phyloP scores from a whole-genome alignment of 2,329 filamentous ascomycete genomes.

The Ciborinia camelliae region DNA sequence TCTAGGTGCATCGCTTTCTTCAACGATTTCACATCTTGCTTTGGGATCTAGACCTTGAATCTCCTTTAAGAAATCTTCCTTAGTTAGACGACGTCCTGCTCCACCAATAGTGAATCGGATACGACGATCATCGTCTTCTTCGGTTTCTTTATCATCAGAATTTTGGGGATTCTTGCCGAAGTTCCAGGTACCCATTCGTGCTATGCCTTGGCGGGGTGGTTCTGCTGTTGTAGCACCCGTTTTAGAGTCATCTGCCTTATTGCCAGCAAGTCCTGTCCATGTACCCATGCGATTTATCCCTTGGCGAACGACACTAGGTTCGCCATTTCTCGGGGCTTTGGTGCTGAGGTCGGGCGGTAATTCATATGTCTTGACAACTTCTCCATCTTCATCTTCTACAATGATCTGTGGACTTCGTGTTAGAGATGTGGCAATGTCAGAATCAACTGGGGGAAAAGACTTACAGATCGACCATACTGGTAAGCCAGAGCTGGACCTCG shows the following conservation, averaged over 20 bases:
- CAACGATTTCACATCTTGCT: conserved; percentile 42
- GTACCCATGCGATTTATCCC: conserved; percentile 31
- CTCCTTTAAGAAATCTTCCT: conserved; percentile 73
- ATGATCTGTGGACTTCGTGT: conserved; percentile 58
- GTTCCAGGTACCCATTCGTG: conserved; percentile 34
- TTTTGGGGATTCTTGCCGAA: conserved; percentile 26
- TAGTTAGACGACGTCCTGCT: conserved; percentile 71
- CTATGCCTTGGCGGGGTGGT: conserved; percentile 30
- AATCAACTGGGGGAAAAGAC: conserved; percentile 30
- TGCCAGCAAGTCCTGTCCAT: conserved; percentile 30
- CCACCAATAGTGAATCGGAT: conserved; percentile 75
- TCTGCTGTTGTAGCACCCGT: neutral
- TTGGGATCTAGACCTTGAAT: conserved; percentile 69
- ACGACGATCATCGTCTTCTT: conserved; percentile 64
- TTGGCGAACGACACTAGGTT: conserved; percentile 27
- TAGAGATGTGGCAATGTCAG: conserved; percentile 17
- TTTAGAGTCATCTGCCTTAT: conserved; percentile 19
- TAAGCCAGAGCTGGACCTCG: conserved; percentile 77
- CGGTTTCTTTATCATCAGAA: conserved; percentile 37
- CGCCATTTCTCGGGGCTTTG: conserved; percentile 21
- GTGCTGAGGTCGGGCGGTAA: conserved; percentile 49
- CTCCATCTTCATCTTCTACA: conserved; percentile 81
- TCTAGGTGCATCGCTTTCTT: conserved; percentile 31
- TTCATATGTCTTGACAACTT: conserved; percentile 82
- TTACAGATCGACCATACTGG: conserved; percentile 75